Evolutionary conservation across 768 basidiomycete species (phyloP), one percentile per base, ranked within the genome.

Genomic region (Termitomyces heimii): DNA sequence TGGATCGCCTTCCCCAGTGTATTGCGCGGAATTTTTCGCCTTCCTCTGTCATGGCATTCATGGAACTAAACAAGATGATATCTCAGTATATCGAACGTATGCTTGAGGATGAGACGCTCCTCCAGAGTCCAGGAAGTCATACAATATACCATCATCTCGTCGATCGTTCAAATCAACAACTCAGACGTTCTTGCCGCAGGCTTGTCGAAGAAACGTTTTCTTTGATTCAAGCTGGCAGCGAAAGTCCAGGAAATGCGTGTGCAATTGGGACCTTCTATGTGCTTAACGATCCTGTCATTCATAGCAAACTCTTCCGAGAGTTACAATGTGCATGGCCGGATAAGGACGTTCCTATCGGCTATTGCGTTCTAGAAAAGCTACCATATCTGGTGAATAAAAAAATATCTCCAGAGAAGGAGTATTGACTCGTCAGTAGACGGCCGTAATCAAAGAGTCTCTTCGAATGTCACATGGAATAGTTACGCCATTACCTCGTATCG

Each of bases 361-460:
- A 70, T 39, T 59, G 64, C 4, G 63, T 60, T 1, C 58, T 79
- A 35, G 75, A 79, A 62, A 71, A 69, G 35, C 59, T 78, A 43
- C 75, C 79, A 7, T 80, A 78, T 59, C 66, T 80, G 60, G 77
- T 76, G 56, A 56, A 10, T n/a, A n/a, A 5, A 18, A 39, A 0
- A 22, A 45, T 20, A 53, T 26, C 7, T 29, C 22, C 24, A 16
- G 32, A 42, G 31, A 35, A 37, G 53, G 6, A 49, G n/a, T 26
- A 44, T 9, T 49, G 32, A 58, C 40, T 31, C 46, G 54, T 58
- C 24, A 24, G 7, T 58, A 81, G 79, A 76, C 73, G 16, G 77
- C 77, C 9, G 74, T 80, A 16, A 71, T 79, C 55, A 80, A 79
- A 60, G 79, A 80, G 65, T 68, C 77, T 1, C 68, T 81, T 48